A percentile compares a stretch with the other conserved stretches of the same genome.
Conservation (phyloP, 169 alveolate genomes). For the Eimeria brunetti region DNA sequence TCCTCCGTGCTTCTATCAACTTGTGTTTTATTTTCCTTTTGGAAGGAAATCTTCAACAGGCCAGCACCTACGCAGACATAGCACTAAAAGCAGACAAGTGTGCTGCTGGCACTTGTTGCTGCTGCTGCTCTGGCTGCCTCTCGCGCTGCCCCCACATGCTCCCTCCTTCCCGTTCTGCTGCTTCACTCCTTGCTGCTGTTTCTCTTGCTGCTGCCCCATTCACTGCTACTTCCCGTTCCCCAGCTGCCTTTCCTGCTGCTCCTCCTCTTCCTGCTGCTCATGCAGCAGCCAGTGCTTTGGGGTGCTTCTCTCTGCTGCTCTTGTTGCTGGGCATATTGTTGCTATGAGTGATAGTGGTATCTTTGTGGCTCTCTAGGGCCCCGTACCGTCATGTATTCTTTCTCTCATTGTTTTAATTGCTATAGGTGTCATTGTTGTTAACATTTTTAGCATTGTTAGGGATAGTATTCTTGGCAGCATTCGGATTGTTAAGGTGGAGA, state of each 20-base stretch:
- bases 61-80: conserved; percentile 93
- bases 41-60: conserved; percentile 88
- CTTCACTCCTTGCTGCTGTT: background rate
- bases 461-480: too few relatives aligned
- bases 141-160: background rate
- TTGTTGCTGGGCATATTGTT: background rate
- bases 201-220: background rate
- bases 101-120: background rate
- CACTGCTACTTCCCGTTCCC: background rate
- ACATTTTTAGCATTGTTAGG: too few relatives aligned
- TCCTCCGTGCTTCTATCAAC: conserved; percentile 93
- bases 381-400: background rate
- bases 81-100: conserved; percentile 84
- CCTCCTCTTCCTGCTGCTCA: background rate
- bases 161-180: background rate
- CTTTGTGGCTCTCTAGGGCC: background rate
- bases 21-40: conserved; percentile 92
- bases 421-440: too few relatives aligned
- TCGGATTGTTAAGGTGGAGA: too few relatives aligned
- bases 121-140: background rate
- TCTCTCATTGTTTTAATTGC: too few relatives aligned
- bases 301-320: too few relatives aligned
- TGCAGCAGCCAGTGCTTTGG: too few relatives aligned
- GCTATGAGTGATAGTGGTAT: background rate
- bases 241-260: background rate